Evolutionary conservation across 2,329 filamentous ascomycete species (phyloP).

Genomic region (Myriosclerotinia duriaeana): DNA sequence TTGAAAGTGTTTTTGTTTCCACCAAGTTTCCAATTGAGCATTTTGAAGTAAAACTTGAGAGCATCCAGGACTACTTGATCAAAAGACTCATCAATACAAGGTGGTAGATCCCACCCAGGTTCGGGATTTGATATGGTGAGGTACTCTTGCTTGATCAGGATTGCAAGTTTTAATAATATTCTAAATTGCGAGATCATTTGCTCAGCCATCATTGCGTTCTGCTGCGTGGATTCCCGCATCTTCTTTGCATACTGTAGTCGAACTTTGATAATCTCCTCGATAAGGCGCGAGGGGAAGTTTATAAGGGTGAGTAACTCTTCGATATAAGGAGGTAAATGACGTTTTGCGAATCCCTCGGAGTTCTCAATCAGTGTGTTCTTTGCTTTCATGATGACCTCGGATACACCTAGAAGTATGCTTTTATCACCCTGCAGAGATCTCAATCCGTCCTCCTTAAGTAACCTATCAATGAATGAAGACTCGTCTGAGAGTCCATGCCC

Average conservation of each 20-base stretch:
- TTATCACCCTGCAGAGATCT: constrained; percentile 85
- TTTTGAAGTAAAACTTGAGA: constrained; percentile 96
- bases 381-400: constrained; percentile 85
- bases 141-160: constrained; percentile 89
- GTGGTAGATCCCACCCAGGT: constrained; percentile 90
- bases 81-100: constrained; percentile 95
- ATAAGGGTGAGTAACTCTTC: constrained; percentile 94
- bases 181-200: constrained; percentile 98
- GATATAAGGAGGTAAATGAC: constrained; percentile 92
- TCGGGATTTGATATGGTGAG: constrained; percentile 79
- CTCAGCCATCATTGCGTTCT: constrained; percentile 90
- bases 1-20: constrained; percentile 99
- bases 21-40: constrained; percentile 96
- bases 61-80: constrained; percentile 89
- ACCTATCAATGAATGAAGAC: constrained; percentile 86
- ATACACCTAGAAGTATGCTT: constrained; percentile 82
- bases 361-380: constrained; percentile 89
- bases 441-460: constrained; percentile 93
- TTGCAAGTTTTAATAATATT: constrained; percentile 85
- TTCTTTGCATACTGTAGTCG: constrained; percentile 88
- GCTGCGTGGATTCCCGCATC: constrained; percentile 91
- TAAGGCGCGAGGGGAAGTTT: constrained; percentile 92
- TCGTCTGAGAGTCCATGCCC: constrained; percentile 80
- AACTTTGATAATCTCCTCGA: constrained; percentile 94
- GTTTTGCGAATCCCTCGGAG: constrained; percentile 77